Evolutionary conservation across 2,329 filamentous ascomycete species (phyloP).

Genomic region (Sporothrix humicola): DNA sequence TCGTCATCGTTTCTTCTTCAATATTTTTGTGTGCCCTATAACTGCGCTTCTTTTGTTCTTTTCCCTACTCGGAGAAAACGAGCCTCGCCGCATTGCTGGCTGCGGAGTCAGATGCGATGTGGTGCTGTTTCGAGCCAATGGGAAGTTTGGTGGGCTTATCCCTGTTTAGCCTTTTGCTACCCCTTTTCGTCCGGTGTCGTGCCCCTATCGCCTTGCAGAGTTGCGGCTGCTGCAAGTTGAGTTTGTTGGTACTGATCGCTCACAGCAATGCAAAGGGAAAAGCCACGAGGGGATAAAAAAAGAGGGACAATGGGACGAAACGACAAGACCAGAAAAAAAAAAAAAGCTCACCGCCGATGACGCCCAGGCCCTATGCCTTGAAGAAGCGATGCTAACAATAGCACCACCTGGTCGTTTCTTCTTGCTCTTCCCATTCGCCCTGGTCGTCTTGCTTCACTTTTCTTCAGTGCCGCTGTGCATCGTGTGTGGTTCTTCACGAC

Average conservation of each 20-base stretch:
- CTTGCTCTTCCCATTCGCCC: background rate
- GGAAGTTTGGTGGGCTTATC: constrained; percentile 4
- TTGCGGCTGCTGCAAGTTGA: background rate
- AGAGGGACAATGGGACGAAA: background rate
- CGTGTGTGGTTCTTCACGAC: constrained; percentile 1
- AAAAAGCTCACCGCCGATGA: constrained; percentile 2
- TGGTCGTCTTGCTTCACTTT: constrained; percentile 11
- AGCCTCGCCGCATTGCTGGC: constrained; percentile 18
- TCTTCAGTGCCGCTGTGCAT: constrained; percentile 21
- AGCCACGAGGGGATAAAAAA: background rate
- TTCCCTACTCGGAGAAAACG: background rate
- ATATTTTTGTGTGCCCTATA: background rate
- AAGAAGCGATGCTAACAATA: constrained; percentile 12
- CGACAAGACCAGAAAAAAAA: background rate
- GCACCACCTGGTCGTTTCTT: background rate
- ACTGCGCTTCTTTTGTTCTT: background rate
- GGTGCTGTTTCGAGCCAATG: constrained; percentile 26
- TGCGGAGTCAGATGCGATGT: constrained; percentile 28
- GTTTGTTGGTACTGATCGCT: background rate
- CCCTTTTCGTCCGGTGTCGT: constrained; percentile 26
- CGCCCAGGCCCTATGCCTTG: background rate
- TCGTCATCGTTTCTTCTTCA: background rate
- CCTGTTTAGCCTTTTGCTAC: constrained; percentile 31
- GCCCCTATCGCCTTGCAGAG: background rate
- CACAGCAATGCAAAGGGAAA: constrained; percentile 20